phyloP scores from a whole-genome alignment of 768 basidiomycete species.

The Mycena maculata region DNA sequence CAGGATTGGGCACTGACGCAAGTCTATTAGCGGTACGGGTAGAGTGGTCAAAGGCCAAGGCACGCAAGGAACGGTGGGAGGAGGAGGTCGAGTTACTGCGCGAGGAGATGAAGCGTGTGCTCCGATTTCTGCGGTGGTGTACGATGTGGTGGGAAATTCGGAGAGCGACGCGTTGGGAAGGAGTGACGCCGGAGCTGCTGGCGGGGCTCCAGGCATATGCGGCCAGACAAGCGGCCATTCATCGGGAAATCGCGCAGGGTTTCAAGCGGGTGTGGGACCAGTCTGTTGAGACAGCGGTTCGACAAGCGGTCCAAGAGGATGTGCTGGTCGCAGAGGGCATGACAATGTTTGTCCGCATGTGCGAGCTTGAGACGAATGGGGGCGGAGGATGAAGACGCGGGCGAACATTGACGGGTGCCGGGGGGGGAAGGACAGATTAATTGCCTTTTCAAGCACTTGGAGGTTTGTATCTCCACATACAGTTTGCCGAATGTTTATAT shows the following conservation, averaged over 20 bases:
- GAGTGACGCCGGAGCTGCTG: neutral
- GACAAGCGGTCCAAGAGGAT: neutral
- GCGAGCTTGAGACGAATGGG: too few species aligned
- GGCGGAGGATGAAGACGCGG: too few species aligned
- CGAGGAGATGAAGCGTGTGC: neutral
- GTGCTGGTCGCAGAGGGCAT: neutral
- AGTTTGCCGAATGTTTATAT: too few species aligned
- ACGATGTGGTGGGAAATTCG: neutral
- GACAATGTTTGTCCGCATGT: too few species aligned
- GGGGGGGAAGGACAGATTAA: too few species aligned
- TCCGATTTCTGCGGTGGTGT: too few species aligned
- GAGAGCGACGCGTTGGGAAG: neutral
- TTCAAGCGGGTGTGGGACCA: slow-evolving; percentile 11
- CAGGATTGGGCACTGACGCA: neutral
- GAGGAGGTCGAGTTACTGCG: neutral
- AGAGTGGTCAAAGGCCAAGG: neutral
- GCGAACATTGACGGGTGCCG: too few species aligned
- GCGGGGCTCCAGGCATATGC: slow-evolving; percentile 14
- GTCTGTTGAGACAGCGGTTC: neutral
- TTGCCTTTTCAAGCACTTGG: too few species aligned
- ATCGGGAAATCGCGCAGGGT: neutral
- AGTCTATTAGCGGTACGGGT: neutral
- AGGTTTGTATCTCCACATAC: too few species aligned
- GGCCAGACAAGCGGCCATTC: neutral
- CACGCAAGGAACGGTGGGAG: neutral